Evolutionary conservation across 495 filamentous ascomycete species (phyloP).

Genomic region (Aspergillus heteromorphus): DNA sequence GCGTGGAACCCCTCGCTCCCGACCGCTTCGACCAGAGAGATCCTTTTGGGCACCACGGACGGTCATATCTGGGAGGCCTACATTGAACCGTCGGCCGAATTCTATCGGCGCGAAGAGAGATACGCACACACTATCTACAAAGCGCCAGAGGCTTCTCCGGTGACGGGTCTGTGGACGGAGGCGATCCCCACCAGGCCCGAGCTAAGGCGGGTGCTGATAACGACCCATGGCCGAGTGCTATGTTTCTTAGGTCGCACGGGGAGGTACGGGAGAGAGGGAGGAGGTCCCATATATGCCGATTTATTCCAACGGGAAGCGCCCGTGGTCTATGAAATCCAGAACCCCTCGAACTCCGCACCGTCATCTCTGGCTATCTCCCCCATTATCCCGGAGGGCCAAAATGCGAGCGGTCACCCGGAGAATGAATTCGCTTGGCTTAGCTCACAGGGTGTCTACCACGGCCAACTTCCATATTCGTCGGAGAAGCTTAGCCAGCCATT

Average conservation of each 20-base stretch:
- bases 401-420: constrained; percentile 48
- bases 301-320: constrained; percentile 85
- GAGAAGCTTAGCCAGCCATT: constrained; percentile 47
- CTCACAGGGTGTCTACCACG: constrained; percentile 81
- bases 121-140: constrained; percentile 80
- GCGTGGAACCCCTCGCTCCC: constrained; percentile 98
- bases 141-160: constrained; percentile 63
- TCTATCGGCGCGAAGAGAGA: constrained; percentile 90
- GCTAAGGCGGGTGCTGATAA: constrained; percentile 66
- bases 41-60: constrained; percentile 86
- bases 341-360: constrained; percentile 48
- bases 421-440: constrained; percentile 87
- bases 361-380: constrained; percentile 72
- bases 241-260: constrained; percentile 76
- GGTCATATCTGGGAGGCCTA: constrained; percentile 94
- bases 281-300: constrained; percentile 73
- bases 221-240: constrained; percentile 66
- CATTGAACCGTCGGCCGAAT: constrained; percentile 88
- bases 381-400: constrained; percentile 49
- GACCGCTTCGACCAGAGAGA: constrained; percentile 89
- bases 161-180: constrained; percentile 82
- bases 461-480: constrained; percentile 54
- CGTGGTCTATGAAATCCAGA: constrained; percentile 60
- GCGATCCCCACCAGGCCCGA: constrained; percentile 60
- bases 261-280: constrained; percentile 69